Base-by-base conservation (phyloP, 2,329 filamentous ascomycete species). In the Ciborinia camelliae region DNA sequence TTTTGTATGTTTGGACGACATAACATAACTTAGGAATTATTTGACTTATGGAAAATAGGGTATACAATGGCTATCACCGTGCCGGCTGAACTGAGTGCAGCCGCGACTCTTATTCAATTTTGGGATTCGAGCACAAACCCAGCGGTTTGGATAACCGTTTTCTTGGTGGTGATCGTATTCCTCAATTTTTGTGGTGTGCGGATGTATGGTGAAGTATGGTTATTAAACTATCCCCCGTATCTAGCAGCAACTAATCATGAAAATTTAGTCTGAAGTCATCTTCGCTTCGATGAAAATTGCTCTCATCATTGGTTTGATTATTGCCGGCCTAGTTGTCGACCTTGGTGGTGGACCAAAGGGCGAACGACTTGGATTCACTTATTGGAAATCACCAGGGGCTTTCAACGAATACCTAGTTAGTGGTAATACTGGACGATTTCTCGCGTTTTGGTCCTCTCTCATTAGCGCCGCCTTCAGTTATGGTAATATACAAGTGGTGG, bases 381-480 rank as follows among this genome's bases (percentile, higher is more conserved):
- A 90, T 75, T 92, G 89, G 90, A 83, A 79, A 52, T 76, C 86
- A 37, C 89, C 89, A 0, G 88, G 87, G 0, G 85, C 88, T 0
- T 89, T 90, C 68, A 85, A 87, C 45, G 83, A 88, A 69, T 85
- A 88, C 72, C 82, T 90, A 87, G 89, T 37, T 80, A 87, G 5
- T 23, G 41, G 79, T 82, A 72, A 47, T 82, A 80, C 79, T 0
- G 89, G 88, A 26, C 79, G 81, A 18, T 91, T 91, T 72, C 80
- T 90, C 15, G 75, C 76, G 45, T 73, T 73, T 65, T 74, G 70
- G 67, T 77, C 75, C 10, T 81, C 79, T 62, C 80, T 84, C 15
- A 79, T 74, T 48, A 79, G 76, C 66, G 80, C 76, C 35, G 77
- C 76, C 43, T 82, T 81, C 70, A 77, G 78, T 10, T 82, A 81